Conservation (phyloP, 176 grass and related monocot species). For the Cenchrus americanus region DNA sequence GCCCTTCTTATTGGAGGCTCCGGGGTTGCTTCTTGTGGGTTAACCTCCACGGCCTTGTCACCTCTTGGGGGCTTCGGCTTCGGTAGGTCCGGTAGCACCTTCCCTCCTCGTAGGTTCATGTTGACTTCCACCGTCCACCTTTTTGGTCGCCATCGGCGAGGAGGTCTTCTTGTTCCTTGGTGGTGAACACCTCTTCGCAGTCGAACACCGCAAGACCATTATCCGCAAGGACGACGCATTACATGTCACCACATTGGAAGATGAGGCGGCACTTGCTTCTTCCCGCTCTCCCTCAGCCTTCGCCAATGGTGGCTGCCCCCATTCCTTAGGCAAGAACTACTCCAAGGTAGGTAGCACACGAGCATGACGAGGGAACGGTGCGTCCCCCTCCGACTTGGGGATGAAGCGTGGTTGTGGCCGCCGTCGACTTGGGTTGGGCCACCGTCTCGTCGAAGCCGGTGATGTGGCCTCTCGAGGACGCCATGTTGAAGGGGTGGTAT, state of each 20-base stretch:
- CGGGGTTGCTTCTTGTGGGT: rapidly evolving
- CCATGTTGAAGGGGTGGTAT: neutral
- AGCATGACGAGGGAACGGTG: neutral
- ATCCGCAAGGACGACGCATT: too few relatives aligned
- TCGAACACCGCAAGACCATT: rapidly evolving
- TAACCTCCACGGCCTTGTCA: too few relatives aligned
- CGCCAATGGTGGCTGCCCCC: rapidly evolving
- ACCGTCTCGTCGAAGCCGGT: neutral
- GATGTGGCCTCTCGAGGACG: neutral
- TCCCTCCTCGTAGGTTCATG: neutral
- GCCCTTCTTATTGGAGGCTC: neutral
- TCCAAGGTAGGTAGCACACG: neutral
- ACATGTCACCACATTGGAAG: neutral
- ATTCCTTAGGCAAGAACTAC: neutral
- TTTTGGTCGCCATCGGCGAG: rapidly evolving
- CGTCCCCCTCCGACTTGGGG: neutral
- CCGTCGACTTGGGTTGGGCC: neutral
- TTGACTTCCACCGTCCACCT: rapidly evolving
- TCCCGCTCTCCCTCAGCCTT: rapidly evolving
- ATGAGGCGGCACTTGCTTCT: neutral
- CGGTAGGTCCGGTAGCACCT: neutral
- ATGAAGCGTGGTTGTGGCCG: neutral
- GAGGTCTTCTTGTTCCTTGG: neutral
- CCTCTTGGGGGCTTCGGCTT: neutral
- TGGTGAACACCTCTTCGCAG: neutral